Conservation (phyloP, 2,329 filamentous ascomycete species). For the Penicillium sp. region DNA sequence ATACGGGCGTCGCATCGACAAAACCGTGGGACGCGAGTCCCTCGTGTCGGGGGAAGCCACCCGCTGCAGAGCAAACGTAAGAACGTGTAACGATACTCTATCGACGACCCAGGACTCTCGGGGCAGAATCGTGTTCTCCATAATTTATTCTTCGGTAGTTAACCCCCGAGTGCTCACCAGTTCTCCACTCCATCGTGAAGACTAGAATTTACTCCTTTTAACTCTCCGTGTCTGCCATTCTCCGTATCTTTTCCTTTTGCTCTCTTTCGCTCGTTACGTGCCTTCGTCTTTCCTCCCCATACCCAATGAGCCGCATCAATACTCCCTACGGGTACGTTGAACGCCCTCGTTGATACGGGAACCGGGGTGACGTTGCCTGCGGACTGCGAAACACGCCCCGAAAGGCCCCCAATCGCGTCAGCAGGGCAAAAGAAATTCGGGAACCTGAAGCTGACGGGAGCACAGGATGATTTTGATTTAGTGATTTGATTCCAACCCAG, state of each 20-base stretch:
- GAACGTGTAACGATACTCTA: background rate
- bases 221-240: slow-evolving; percentile 6
- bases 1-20: too few species aligned
- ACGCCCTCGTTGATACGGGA: slow-evolving; percentile 4
- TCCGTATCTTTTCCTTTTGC: background rate
- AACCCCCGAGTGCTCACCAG: background rate
- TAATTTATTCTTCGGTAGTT: slow-evolving; percentile 1
- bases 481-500: slow-evolving; percentile 22
- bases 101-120: background rate
- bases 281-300: background rate
- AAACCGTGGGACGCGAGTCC: background rate
- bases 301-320: background rate
- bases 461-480: slow-evolving; percentile 26
- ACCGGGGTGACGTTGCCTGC: slow-evolving; percentile 6
- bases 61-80: background rate
- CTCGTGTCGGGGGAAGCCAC: background rate
- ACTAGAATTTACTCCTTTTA: background rate
- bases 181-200: background rate
- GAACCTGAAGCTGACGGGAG: slow-evolving; percentile 7
- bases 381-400: background rate
- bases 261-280: background rate
- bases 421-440: background rate
- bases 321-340: slow-evolving; percentile 15
- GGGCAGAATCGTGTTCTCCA: background rate
- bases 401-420: slow-evolving; percentile 2